Conservation (phyloP, 2,329 filamentous ascomycete genomes). For the Trichoderma sp. region DNA sequence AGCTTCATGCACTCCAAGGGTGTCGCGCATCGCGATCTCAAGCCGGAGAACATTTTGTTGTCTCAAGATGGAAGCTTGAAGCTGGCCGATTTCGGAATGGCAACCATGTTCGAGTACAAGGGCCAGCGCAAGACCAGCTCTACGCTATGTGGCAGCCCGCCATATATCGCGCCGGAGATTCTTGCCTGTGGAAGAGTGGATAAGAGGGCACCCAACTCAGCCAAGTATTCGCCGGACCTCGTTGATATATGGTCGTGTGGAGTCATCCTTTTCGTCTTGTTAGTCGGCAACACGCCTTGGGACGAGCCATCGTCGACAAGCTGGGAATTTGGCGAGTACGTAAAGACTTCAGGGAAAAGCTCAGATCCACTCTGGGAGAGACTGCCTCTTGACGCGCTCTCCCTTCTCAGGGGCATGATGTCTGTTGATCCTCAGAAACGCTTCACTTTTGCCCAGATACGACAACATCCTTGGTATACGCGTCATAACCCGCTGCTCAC, state of each 20-base stretch:
- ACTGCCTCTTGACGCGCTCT: conserved; percentile 73
- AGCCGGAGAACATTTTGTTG: conserved; percentile 93
- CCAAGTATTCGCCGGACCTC: conserved; percentile 74
- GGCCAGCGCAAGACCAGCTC: conserved; percentile 79
- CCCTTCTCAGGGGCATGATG: conserved; percentile 91
- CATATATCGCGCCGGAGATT: conserved; percentile 97
- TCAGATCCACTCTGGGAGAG: conserved; percentile 84
- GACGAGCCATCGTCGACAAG: conserved; percentile 85
- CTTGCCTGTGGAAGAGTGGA: conserved; percentile 56
- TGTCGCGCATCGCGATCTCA: conserved; percentile 88
- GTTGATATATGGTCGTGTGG: conserved; percentile 98
- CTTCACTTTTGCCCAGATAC: conserved; percentile 85
- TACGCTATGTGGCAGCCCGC: conserved; percentile 92
- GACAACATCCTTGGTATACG: conserved; percentile 94
- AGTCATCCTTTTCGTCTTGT: conserved; percentile 92
- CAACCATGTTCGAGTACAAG: conserved; percentile 89
- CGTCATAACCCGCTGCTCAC: conserved; percentile 77
- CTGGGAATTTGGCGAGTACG: conserved; percentile 90
- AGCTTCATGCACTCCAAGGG: conserved; percentile 96
- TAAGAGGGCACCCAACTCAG: conserved; percentile 52
- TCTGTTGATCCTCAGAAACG: conserved; percentile 73
- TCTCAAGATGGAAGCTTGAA: conserved; percentile 85
- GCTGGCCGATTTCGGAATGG: conserved; percentile 94
- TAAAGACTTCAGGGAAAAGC: conserved; percentile 76
- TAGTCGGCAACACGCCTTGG: conserved; percentile 98